Conservation (phyloP, 1,139 yeast species). For the Taphrina populina region DNA sequence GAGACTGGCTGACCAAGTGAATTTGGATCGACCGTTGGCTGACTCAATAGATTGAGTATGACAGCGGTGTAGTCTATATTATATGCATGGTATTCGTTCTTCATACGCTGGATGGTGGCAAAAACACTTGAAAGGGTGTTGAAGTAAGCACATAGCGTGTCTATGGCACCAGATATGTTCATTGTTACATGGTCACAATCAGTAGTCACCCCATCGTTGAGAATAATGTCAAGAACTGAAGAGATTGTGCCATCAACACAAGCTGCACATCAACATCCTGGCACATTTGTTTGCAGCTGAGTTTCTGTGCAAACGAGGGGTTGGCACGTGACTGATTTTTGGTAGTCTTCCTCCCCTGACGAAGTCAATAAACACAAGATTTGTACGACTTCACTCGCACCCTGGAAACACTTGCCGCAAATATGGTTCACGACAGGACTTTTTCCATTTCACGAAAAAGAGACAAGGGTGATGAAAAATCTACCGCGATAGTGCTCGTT, state of each 20-base stretch:
- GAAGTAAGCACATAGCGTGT: slow-evolving; percentile 18
- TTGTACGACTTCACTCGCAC: background rate
- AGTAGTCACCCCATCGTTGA: no score
- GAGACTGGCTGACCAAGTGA: background rate
- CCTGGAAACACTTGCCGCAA: background rate
- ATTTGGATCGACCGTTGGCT: slow-evolving; percentile 8
- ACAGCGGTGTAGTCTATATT: slow-evolving; percentile 13
- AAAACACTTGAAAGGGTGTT: slow-evolving; percentile 19
- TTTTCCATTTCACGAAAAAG: slow-evolving; percentile 29
- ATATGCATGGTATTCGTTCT: slow-evolving; percentile 24
- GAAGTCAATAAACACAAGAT: no score
- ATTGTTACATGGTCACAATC: slow-evolving; percentile 8
- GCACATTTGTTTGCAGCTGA: no score
- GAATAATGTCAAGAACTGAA: background rate
- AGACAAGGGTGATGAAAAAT: slow-evolving; percentile 24
- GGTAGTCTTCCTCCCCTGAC: no score
- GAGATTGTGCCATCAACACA: no score
- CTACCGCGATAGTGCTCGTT: slow-evolving; percentile 43
- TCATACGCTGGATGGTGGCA: slow-evolving; percentile 25
- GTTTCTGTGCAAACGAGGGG: no score
- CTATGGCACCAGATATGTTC: slow-evolving; percentile 17
- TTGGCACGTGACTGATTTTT: no score
- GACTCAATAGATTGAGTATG: background rate
- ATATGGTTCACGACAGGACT: slow-evolving; percentile 19
- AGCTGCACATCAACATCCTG: no score